Evolutionary conservation across 805 yeast species (phyloP).

Genomic region (Zygosaccharomyces gambellarensis): DNA sequence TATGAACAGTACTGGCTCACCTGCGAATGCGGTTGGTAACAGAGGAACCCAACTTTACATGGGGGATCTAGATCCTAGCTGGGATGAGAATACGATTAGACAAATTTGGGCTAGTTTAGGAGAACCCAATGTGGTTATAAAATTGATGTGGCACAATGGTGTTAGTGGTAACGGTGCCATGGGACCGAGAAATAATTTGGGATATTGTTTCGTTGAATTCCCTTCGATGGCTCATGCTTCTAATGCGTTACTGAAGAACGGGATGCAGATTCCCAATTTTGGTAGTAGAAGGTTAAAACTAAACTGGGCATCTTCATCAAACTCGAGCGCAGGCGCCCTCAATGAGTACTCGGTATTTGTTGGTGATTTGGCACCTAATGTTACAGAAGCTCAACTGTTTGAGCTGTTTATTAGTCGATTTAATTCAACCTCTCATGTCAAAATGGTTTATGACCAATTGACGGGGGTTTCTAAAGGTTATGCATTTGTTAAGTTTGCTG

Average conservation of each 20-base stretch:
- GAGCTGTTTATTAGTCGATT: conserved; percentile 64
- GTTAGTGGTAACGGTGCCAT: conserved; percentile 19
- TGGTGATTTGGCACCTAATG: conserved; percentile 75
- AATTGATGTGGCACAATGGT: conserved; percentile 64
- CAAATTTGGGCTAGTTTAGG: conserved; percentile 69
- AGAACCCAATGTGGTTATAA: conserved; percentile 54
- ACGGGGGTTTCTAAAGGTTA: conserved; percentile 76
- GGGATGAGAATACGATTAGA: conserved; percentile 68
- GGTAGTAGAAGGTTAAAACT: conserved; percentile 56
- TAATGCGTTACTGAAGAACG: conserved; percentile 62
- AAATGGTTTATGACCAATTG: conserved; percentile 67
- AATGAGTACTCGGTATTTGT: conserved; percentile 70
- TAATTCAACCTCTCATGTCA: conserved; percentile 70
- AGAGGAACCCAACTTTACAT: conserved; percentile 53
- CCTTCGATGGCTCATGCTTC: conserved; percentile 55
- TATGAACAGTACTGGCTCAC: background rate
- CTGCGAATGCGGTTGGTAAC: conserved; percentile 1
- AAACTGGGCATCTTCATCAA: conserved; percentile 63
- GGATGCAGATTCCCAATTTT: conserved; percentile 57
- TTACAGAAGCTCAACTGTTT: conserved; percentile 59
- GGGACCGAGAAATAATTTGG: conserved; percentile 45
- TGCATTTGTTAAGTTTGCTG: conserved; percentile 79
- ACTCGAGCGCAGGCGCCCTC: conserved; percentile 13
- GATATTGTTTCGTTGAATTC: conserved; percentile 82
- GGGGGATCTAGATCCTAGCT: conserved; percentile 85